Percentiles rank a stretch among this genome's conserved stretches.
Evolutionary conservation across 805 yeast species (phyloP).

Genomic region (Candida hungchunana): DNA sequence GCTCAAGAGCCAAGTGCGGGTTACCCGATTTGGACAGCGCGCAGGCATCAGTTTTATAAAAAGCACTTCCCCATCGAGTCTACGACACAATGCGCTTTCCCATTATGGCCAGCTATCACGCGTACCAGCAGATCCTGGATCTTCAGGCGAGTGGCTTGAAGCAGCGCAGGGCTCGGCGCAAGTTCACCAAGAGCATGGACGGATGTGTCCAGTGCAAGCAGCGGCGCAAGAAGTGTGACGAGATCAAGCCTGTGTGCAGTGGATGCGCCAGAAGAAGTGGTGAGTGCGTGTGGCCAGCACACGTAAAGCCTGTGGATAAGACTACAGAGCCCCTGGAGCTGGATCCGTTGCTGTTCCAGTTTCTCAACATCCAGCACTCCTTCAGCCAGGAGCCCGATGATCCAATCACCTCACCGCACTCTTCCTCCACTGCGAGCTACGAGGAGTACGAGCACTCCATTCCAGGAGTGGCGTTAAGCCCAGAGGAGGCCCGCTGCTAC

Average conservation of each 20-base stretch:
- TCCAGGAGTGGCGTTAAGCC: conserved; percentile 18
- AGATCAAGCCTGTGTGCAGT: conserved; percentile 20
- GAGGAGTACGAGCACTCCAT: conserved; percentile 12
- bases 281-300: conserved; percentile 22
- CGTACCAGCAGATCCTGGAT: conserved; percentile 22
- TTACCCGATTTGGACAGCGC: conserved; percentile 11
- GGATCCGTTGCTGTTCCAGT: conserved; percentile 16
- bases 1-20: too few relatives aligned
- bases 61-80: too few relatives aligned
- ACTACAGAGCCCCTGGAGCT: neutral
- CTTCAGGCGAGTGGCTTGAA: conserved; percentile 9
- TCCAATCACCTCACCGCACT: conserved; percentile 1
- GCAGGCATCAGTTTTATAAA: too few relatives aligned
- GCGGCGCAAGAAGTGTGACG: conserved; percentile 26
- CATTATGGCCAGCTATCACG: conserved; percentile 21
- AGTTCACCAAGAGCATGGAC: conserved; percentile 18
- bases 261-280: conserved; percentile 15
- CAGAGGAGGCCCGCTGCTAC: conserved; percentile 20
- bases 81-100: too few relatives aligned
- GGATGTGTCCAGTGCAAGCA: conserved; percentile 24
- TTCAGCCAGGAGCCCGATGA: conserved; percentile 8
- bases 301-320: conserved; percentile 8
- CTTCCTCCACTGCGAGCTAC: conserved; percentile 4
- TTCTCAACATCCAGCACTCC: conserved; percentile 20
- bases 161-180: conserved; percentile 10